phyloP scores from a whole-genome alignment of 345 rosid genomes.

The Toxicodendron radicans region DNA sequence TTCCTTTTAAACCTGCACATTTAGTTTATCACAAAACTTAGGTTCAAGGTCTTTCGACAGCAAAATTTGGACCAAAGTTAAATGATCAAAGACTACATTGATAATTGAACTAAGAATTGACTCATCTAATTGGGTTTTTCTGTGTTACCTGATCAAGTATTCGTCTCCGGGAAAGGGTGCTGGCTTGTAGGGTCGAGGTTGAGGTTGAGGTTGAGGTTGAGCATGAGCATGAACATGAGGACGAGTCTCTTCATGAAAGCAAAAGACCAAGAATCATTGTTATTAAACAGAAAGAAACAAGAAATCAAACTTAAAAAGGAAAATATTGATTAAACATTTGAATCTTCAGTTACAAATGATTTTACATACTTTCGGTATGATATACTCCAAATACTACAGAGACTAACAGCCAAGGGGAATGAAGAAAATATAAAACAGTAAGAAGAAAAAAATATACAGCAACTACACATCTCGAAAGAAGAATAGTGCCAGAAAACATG shows the following conservation, averaged over 20 bases:
- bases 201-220: constrained; percentile 40
- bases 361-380: not conserved
- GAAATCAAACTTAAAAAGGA: not conserved
- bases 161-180: constrained; percentile 45
- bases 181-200: constrained; percentile 37
- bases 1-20: constrained; percentile 58
- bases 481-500: not conserved
- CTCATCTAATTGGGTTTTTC: not conserved
- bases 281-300: not conserved
- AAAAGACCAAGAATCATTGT: constrained; percentile 2
- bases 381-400: not conserved
- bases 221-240: constrained; percentile 42
- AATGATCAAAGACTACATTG: not conserved
- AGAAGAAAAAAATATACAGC: not conserved
- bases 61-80: not conserved
- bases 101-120: not conserved
- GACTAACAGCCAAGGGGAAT: not conserved
- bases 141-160: constrained; percentile 51
- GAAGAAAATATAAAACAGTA: not conserved
- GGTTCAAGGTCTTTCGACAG: not conserved
- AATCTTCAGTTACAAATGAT: not conserved
- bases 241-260: constrained; percentile 36
- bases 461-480: not conserved
- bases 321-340: not conserved
- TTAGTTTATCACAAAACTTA: not conserved